A percentile compares a stretch with the other conserved stretches of the same genome.
phyloP scores from a whole-genome alignment of 345 rosid species.

The Eutrema heterophyllum region DNA sequence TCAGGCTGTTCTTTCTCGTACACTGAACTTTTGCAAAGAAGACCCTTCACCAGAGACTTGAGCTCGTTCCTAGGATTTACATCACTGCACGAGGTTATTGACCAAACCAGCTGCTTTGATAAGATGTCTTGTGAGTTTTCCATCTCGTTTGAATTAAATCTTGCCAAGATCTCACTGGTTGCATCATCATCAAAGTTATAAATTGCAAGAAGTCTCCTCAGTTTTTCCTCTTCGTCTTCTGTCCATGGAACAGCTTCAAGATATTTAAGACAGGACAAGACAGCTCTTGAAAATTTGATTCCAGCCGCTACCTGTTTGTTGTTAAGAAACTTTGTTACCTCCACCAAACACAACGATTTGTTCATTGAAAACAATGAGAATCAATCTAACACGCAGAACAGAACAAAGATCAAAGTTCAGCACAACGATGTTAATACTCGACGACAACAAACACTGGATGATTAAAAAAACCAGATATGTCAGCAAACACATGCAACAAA shows the following conservation, averaged over 20 bases:
- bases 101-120: conserved; percentile 64
- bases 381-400: not conserved
- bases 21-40: conserved; percentile 79
- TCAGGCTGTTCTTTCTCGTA: conserved; percentile 78
- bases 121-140: conserved; percentile 45
- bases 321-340: conserved; percentile 23
- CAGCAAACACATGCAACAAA: not conserved
- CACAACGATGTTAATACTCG: not conserved
- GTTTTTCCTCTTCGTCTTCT: conserved; percentile 91
- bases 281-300: conserved; percentile 62
- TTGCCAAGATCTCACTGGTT: conserved; percentile 56
- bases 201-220: conserved; percentile 52
- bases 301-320: conserved; percentile 62
- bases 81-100: conserved; percentile 58
- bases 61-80: conserved; percentile 77
- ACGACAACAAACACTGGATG: not conserved
- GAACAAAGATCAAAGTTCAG: not conserved
- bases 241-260: conserved; percentile 96
- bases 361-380: not conserved
- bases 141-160: conserved; percentile 42
- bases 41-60: conserved; percentile 72
- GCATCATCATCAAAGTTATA: conserved; percentile 54
- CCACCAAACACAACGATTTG: not conserved
- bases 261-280: conserved; percentile 67
- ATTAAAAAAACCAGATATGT: not conserved